These are phyloP conservation scores for Cyclaneusma minus DNA, from an alignment of 2,329 filamentous ascomycete species.

Conservation along the genomic window DNA sequence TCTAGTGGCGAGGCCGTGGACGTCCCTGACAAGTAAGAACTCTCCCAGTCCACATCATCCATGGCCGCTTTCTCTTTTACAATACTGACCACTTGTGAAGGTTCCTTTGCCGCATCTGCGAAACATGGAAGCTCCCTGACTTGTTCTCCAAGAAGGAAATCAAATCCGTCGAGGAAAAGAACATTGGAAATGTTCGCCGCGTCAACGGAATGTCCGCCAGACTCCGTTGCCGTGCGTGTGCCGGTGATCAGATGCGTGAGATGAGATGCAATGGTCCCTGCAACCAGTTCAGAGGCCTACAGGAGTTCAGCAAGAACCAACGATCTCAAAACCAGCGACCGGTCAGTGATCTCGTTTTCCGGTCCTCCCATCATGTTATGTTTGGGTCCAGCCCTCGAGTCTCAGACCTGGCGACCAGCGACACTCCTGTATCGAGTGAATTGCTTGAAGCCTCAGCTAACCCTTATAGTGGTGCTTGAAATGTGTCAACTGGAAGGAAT, in stretches of 20 bases:
- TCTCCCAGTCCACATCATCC: too few species aligned
- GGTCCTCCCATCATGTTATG: background rate
- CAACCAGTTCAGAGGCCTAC: constrained; percentile 26
- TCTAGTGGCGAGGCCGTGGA: constrained; percentile 3
- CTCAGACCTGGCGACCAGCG: too few species aligned
- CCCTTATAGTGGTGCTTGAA: constrained; percentile 23
- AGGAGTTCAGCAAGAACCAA: constrained; percentile 32
- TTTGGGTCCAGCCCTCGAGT: too few species aligned
- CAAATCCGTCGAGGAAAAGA: constrained; percentile 14
- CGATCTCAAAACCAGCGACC: constrained; percentile 25
- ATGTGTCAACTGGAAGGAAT: constrained; percentile 13
- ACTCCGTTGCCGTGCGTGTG: constrained; percentile 27
- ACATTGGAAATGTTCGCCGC: constrained; percentile 5
- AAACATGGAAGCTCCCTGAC: constrained; percentile 20
- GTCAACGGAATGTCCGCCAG: constrained; percentile 10
- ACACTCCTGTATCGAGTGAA: background rate
- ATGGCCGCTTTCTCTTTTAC: too few species aligned
- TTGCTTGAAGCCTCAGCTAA: constrained; percentile 5
- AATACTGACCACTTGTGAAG: constrained; percentile 14
- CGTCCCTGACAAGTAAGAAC: constrained; percentile 4
- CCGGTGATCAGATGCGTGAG: constrained; percentile 26
- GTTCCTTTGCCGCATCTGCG: constrained; percentile 30
- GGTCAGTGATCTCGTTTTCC: constrained; percentile 20
- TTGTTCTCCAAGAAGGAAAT: constrained; percentile 32
- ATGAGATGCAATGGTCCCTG: constrained; percentile 30